Evolutionary conservation across 1,284 basidiomycete species (phyloP).

Genomic region (Ceratobasidium sp.): DNA sequence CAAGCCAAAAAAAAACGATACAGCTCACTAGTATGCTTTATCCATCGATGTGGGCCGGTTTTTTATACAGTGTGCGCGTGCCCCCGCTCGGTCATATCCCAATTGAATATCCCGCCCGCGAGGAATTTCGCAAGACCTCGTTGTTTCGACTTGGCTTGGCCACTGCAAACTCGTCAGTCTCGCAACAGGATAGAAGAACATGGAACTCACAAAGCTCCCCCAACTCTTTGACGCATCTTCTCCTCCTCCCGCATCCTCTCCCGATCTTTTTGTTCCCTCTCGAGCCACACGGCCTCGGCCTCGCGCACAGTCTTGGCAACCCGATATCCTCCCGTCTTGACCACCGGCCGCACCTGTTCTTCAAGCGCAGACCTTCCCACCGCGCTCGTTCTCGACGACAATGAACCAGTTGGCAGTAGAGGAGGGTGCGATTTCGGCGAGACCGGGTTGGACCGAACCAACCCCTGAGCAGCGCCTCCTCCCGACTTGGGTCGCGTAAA

Average conservation of each 20-base stretch:
- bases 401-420: background rate
- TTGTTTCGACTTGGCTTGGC: background rate
- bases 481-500: constrained; percentile 33
- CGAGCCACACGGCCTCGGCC: constrained; percentile 27
- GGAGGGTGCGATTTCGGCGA: background rate
- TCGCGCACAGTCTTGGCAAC: constrained; percentile 33
- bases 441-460: constrained; percentile 18
- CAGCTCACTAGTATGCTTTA: too few relatives aligned
- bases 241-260: constrained; percentile 22
- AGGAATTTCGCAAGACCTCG: background rate
- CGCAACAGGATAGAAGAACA: background rate
- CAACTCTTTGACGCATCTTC: constrained; percentile 23
- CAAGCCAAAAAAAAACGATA: too few relatives aligned
- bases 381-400: background rate
- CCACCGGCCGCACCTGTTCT: background rate
- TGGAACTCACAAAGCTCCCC: background rate
- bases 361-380: background rate
- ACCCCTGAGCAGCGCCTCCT: constrained; percentile 27
- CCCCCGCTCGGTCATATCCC: background rate
- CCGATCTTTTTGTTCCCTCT: constrained; percentile 24
- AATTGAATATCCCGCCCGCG: background rate
- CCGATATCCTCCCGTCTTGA: constrained; percentile 22
- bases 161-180: background rate
- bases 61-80: constrained; percentile 24
- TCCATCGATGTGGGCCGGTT: too few relatives aligned